Conservation (phyloP, 192 early-diverging fungal genomes). For the Kickxella alabastrina region DNA sequence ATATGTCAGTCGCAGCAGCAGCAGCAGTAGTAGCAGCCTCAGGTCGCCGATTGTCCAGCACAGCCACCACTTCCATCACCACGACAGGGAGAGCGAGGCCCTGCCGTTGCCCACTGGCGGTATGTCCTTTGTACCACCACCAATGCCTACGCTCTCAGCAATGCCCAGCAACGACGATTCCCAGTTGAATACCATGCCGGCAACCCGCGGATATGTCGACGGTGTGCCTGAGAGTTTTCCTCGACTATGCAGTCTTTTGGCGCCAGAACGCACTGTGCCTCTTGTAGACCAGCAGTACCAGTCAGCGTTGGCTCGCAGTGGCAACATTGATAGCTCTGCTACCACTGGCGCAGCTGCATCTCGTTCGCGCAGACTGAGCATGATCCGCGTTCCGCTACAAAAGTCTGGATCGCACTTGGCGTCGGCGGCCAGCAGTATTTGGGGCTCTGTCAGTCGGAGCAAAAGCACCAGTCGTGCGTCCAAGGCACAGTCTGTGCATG, state of each 20-base stretch:
- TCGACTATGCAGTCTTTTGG: slow-evolving; percentile 1
- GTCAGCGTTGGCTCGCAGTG: not conserved
- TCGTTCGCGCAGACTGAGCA: no score
- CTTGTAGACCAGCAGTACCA: not conserved
- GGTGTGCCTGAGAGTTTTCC: slow-evolving; percentile 12
- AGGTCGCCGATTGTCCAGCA: no score
- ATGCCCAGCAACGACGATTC: not conserved
- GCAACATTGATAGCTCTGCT: no score
- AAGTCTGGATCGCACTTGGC: not conserved
- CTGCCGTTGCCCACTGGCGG: slow-evolving; percentile 30
- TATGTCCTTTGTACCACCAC: not conserved
- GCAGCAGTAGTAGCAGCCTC: no score
- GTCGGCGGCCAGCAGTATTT: not conserved
- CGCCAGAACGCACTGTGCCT: slow-evolving; percentile 22
- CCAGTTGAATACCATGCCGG: no score
- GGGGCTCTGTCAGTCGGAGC: slow-evolving; percentile 1
- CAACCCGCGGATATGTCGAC: slow-evolving; percentile 7
- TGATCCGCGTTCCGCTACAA: not conserved
- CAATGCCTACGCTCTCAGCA: not conserved
- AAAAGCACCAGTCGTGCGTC: not conserved
- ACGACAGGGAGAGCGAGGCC: not conserved
- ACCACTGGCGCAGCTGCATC: no score
- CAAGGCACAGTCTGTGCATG: not conserved
- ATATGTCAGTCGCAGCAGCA: no score
- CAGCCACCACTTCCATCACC: not conserved